Evolutionary conservation across 257 asterid species (phyloP).

Genomic region (Solanum dulcamara): DNA sequence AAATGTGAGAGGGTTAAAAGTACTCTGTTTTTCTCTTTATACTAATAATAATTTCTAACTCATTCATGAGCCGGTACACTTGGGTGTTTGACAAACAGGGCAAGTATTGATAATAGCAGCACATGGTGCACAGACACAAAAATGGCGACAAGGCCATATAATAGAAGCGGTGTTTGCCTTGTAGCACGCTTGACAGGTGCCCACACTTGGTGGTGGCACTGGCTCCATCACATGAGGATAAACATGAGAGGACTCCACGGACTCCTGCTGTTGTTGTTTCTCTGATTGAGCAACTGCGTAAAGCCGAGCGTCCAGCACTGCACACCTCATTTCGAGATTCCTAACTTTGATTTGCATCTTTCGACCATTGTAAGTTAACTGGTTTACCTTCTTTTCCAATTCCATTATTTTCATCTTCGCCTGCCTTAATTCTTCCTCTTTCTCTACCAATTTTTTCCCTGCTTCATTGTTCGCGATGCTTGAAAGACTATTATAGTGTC

Average conservation of each 20-base stretch:
- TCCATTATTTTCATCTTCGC: neutral
- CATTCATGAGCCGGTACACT: conserved; percentile 1
- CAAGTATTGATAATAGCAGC: conserved; percentile 6
- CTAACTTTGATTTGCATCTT: neutral
- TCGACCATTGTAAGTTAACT: conserved; percentile 4
- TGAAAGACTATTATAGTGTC: neutral
- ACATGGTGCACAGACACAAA: conserved; percentile 32
- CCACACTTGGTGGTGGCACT: conserved; percentile 7
- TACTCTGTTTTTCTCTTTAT: neutral
- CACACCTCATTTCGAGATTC: neutral
- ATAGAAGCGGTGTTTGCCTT: conserved; percentile 23
- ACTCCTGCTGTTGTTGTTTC: conserved; percentile 6
- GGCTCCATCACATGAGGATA: conserved; percentile 9
- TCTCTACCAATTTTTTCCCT: conserved; percentile 11
- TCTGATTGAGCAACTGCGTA: neutral
- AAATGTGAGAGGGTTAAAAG: neutral
- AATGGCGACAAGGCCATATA: conserved; percentile 50
- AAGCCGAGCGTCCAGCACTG: neutral
- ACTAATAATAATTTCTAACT: neutral
- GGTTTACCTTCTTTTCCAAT: neutral
- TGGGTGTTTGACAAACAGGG: conserved; percentile 25
- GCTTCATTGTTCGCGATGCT: conserved; percentile 6
- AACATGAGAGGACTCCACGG: conserved; percentile 20
- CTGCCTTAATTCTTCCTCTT: neutral
- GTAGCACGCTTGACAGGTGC: conserved; percentile 21